phyloP scores from a whole-genome alignment of 2,329 filamentous ascomycete genomes.

The Venturia asperata region DNA sequence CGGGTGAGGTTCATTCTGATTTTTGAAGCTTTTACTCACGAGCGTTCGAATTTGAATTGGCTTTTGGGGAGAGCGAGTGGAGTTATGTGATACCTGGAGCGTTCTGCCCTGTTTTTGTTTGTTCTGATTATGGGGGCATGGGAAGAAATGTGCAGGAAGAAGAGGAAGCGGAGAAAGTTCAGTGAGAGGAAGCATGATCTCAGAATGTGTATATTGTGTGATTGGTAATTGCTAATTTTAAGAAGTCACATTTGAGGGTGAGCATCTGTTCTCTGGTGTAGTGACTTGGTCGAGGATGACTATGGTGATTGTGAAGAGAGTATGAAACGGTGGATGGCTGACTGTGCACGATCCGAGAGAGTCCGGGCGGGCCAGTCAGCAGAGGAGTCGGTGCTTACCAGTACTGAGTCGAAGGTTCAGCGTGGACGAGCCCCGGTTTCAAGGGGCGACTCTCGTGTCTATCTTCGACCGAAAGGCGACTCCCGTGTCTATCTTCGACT shows the following conservation, averaged over 20 bases:
- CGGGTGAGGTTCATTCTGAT: neutral
- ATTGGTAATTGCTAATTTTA: neutral
- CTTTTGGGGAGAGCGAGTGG: neutral
- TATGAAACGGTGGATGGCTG: too few species aligned
- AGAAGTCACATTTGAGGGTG: neutral
- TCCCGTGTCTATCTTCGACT: too few species aligned
- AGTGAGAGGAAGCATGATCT: neutral
- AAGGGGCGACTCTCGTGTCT: neutral
- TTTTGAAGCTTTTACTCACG: neutral
- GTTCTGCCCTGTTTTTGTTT: neutral
- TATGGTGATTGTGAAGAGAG: too few species aligned
- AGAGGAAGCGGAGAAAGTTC: neutral
- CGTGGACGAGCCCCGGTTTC: neutral
- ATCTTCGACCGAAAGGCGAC: too few species aligned
- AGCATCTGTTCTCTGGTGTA: too few species aligned
- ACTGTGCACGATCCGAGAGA: neutral
- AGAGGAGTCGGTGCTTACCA: neutral
- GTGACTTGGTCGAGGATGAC: too few species aligned
- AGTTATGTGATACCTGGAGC: constrained; percentile 8
- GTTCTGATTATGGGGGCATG: neutral
- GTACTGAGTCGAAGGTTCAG: neutral
- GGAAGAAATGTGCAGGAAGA: neutral
- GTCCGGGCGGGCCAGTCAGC: neutral
- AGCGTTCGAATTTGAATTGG: neutral
- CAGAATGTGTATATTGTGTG: constrained; percentile 6